Base-by-base conservation (phyloP, 2,329 filamentous ascomycete genomes). In the Neurospora sp. region DNA sequence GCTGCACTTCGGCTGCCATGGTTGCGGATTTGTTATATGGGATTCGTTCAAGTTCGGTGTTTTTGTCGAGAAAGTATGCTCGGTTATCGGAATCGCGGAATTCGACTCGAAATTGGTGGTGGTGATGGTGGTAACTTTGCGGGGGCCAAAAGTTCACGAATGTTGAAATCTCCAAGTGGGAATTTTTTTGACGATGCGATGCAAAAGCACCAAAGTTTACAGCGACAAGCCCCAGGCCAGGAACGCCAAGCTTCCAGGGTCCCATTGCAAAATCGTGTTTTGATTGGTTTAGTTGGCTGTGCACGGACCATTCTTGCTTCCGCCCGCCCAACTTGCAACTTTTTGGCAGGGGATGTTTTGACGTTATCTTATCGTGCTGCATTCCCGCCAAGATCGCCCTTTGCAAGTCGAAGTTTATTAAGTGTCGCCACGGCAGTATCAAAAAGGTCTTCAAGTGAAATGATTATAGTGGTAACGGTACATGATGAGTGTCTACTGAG, bases 1-100 rank as follows among this genome's bases (percentile, higher is more conserved):
- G 91, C 80, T 89, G 88, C 77, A 97, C 92, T 83, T 93, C 90
- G 77, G 93, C 92, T 76, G 94, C 93, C 93, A 97, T 97, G 78
- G 73, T 78, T 73, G 40, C 23, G 69, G 67, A 66, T 69, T 71
- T 33, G 66, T 33, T 28, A 46, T 68, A 17, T 52, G 46, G 52
- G 15, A n/a, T 62, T 62, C 52, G 28, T 62, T 33, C 28, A 6
- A 10, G 28, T 17, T 33, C 23, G 15, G 52, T 17, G 23, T 58
- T 19, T 19, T 19, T 58, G 52, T 33, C 23, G 13, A 58, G 52
- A 11, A 28, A 4, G 4, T 33, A 58, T 52, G 19, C 8, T 58
- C 23, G 52, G 23, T 58, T 33, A 17, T 17, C 52, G 23, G 0
- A 58, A 36, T 62, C 52, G 52, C 2, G 42, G 7, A 9, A 17